These are phyloP conservation scores for Dictyophora rubrovolvata DNA, from an alignment of 768 basidiomycete genomes.

Conservation along the genomic window DNA sequence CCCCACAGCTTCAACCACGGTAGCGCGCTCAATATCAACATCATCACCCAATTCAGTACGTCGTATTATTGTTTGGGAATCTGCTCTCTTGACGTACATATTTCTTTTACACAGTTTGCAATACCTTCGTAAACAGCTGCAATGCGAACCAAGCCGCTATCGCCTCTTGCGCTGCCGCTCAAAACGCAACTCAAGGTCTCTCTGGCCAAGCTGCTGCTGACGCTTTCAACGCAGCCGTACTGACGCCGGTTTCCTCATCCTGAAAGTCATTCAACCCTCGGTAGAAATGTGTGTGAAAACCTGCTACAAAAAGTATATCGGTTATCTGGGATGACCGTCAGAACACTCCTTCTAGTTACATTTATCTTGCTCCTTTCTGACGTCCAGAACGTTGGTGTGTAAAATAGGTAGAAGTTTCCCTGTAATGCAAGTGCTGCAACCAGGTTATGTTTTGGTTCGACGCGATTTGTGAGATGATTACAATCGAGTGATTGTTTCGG, in stretches of 20 bases:
- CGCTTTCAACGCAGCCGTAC: constrained; percentile 12
- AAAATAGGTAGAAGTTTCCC: not conserved
- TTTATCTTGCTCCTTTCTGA: not conserved
- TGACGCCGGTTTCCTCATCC: not conserved
- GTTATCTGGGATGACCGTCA: not conserved
- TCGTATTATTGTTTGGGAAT: not conserved
- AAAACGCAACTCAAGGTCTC: constrained; percentile 7
- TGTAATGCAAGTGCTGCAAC: not conserved
- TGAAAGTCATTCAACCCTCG: not conserved
- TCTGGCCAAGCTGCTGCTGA: constrained; percentile 27
- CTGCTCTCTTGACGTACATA: not conserved
- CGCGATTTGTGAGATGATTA: too few species aligned
- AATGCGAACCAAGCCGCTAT: constrained; percentile 44
- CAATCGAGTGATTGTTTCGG: too few species aligned
- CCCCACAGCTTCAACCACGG: constrained; percentile 39
- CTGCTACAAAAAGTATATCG: not conserved
- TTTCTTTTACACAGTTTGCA: constrained; percentile 27
- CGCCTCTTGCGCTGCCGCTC: constrained; percentile 34
- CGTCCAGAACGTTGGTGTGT: not conserved
- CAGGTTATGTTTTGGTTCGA: too few species aligned
- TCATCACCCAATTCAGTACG: constrained; percentile 41
- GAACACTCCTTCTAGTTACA: not conserved
- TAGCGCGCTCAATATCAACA: constrained; percentile 49
- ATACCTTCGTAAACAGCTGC: constrained; percentile 43
- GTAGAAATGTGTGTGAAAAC: not conserved